These are phyloP conservation scores for Ophiobolus disseminans DNA, from an alignment of 2,329 filamentous ascomycete genomes.

Conservation along the genomic window DNA sequence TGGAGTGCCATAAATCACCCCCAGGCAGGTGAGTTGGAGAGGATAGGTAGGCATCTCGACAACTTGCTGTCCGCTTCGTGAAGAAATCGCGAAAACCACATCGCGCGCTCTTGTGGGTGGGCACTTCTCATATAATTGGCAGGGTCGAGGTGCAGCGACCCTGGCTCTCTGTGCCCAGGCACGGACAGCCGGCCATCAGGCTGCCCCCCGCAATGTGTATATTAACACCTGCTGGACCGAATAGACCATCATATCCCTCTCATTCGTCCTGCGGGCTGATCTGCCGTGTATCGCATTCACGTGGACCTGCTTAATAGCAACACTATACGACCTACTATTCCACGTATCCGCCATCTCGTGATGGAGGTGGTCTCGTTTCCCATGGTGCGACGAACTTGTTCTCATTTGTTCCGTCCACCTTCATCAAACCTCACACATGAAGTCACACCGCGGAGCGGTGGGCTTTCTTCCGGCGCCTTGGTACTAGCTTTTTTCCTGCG, in stretches of 20 bases:
- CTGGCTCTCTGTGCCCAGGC: slow-evolving; percentile 22
- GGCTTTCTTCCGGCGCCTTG: slow-evolving; percentile 18
- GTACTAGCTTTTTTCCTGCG: slow-evolving; percentile 2
- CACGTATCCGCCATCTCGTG: slow-evolving; percentile 7
- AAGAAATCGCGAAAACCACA: slow-evolving; percentile 39
- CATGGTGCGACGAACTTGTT: slow-evolving; percentile 13
- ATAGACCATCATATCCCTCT: slow-evolving; percentile 20
- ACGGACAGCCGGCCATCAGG: slow-evolving; percentile 19
- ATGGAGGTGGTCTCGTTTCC: slow-evolving; percentile 7
- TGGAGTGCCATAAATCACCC: slow-evolving; percentile 46
- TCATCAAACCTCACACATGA: slow-evolving; percentile 19
- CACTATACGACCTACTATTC: slow-evolving; percentile 12
- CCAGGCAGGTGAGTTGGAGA: slow-evolving; percentile 48
- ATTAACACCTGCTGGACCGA: slow-evolving; percentile 24
- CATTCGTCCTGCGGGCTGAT: slow-evolving; percentile 21
- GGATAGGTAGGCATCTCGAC: slow-evolving; percentile 48
- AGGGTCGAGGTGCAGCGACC: slow-evolving; percentile 19
- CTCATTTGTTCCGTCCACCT: slow-evolving; percentile 6
- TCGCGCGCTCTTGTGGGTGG: slow-evolving; percentile 34
- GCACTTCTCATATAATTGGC: slow-evolving; percentile 36
- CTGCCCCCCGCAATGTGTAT: slow-evolving; percentile 24
- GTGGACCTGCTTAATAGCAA: slow-evolving; percentile 16
- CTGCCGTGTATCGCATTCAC: slow-evolving; percentile 18
- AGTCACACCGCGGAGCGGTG: slow-evolving; percentile 9
- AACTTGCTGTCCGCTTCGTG: slow-evolving; percentile 28